Evolutionary conservation across 352 stramenopile species (phyloP), one percentile per base, ranked within the genome.

Genomic region (Phytophthora sp.): DNA sequence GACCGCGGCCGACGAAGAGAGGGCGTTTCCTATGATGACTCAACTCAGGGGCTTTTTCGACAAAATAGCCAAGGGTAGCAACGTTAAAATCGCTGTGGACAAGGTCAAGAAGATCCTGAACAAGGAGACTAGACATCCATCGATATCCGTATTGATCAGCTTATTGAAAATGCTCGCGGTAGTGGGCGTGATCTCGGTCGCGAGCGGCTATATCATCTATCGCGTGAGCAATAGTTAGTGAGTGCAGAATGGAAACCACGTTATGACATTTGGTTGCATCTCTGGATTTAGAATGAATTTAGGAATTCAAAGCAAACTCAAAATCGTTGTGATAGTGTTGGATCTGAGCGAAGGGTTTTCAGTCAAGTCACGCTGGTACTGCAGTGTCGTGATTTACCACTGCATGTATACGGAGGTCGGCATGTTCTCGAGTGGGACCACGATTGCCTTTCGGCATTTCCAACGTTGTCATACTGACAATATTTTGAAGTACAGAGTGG

Each of bases 141-240:
- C 61, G 1, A 26, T 74, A n/a, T 61, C 27, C 1, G 49, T 74
- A 35, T 1, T 24, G 18, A 60, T 65, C 18, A 60, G 47, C 52
- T n/a, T 69, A 20, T 27, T 67, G 51, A 68, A 71, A 59, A 71
- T 74, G 49, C 7, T 71, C 0, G 35, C 26, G 6, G 24, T 57
- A 3, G 62, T 74, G 16, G 62, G 31, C 11, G 18, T 41, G 26
- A 30, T 71, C 21, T 54, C 67, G 8, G n/a, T 62, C 4, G 23
- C 36, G 18, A 57, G n/a, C 23, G 61, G 62, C 15, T 61, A 58
- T 26, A 50, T 74, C 31, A 38, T 71, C 20, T 76, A 76, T 42
- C 47, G 55, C 24, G 27, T 44, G 15, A 59, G 23, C 8, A 70
- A 64, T n/a, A 50, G 20, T 50, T 58, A 41, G 29, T n/a, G 8